Evolutionary conservation across 2,329 filamentous ascomycete species (phyloP).

Genomic region (Epichloe elymi): DNA sequence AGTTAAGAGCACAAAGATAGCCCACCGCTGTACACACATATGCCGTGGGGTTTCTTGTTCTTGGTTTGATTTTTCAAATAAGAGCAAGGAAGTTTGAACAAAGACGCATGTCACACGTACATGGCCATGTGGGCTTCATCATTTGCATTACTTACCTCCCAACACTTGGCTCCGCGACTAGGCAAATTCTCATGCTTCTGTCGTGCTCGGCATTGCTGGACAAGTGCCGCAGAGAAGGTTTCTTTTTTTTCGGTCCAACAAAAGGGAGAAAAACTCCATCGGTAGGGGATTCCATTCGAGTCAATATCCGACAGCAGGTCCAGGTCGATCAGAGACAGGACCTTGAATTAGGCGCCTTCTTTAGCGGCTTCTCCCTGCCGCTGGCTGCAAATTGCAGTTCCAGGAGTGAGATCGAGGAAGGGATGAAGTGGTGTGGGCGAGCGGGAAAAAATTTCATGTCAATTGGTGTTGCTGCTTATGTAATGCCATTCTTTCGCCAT

Average conservation of each 20-base stretch:
- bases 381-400: background rate
- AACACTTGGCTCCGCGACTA: background rate
- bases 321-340: background rate
- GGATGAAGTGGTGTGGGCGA: no score
- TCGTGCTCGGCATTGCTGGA: background rate
- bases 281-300: background rate
- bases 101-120: background rate
- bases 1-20: conserved; percentile 35
- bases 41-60: conserved; percentile 26
- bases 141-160: no score
- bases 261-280: background rate
- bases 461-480: background rate
- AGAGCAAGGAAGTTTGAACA: no score
- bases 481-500: background rate
- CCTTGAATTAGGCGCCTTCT: background rate
- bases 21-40: conserved; percentile 48
- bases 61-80: no score
- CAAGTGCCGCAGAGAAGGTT: background rate
- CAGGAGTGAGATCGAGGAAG: background rate
- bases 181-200: background rate
- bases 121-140: no score
- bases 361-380: background rate
- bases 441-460: background rate
- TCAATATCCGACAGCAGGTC: background rate
- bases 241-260: no score